These are phyloP conservation scores for Neurospora tetraspora DNA, from an alignment of 495 filamentous ascomycete species.

Conservation along the genomic window DNA sequence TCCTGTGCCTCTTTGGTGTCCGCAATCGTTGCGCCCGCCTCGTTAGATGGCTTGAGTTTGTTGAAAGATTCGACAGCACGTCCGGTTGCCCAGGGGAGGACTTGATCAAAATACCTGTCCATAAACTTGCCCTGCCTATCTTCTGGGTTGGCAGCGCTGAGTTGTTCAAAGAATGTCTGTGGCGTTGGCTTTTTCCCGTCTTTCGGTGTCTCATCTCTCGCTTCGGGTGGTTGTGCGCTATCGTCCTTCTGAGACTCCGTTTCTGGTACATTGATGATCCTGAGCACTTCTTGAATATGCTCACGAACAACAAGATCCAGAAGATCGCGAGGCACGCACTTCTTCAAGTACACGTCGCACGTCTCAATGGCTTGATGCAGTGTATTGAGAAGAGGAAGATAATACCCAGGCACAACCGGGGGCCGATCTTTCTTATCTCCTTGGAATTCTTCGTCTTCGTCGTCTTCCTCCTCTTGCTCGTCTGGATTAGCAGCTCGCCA, in stretches of 20 bases:
- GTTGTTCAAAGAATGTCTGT: constrained; percentile 16
- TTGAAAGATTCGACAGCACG: background rate
- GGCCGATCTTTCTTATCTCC: background rate
- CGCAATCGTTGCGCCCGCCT: no score
- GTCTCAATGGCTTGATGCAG: constrained; percentile 29
- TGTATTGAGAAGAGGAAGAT: constrained; percentile 20
- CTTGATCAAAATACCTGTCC: constrained; percentile 30
- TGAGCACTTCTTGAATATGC: constrained; percentile 29
- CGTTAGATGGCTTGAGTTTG: no score
- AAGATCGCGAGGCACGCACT: constrained; percentile 12
- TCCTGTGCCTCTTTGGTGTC: constrained; percentile 5
- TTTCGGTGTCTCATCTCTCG: no score
- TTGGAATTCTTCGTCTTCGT: no score
- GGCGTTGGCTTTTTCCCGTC: no score
- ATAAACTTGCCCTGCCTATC: constrained; percentile 31
- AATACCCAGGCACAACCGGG: constrained; percentile 11
- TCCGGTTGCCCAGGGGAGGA: constrained; percentile 7
- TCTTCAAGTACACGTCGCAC: constrained; percentile 19
- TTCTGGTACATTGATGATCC: constrained; percentile 21
- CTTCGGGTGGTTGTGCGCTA: no score
- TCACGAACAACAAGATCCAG: constrained; percentile 24
- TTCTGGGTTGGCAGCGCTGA: constrained; percentile 27
- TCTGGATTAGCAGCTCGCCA: no score
- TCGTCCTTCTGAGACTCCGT: background rate
- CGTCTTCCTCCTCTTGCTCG: no score